phyloP scores from a whole-genome alignment of 257 asterid species.

The Leptodermis oblonga region DNA sequence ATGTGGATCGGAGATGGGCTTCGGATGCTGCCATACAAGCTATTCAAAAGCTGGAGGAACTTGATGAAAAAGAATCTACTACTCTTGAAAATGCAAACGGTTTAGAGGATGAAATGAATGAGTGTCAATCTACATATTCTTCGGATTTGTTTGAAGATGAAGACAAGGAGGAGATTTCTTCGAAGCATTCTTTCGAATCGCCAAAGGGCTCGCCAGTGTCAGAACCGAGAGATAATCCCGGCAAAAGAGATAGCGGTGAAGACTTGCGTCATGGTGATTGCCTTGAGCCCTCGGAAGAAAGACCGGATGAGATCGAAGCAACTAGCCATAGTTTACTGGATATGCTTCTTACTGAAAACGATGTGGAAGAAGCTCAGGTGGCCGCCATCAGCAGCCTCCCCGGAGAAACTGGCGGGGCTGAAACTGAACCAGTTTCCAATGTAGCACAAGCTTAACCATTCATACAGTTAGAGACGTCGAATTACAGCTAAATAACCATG shows the following conservation, averaged over 20 bases:
- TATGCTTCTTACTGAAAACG: background rate
- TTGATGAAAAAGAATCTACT: constrained; percentile 27
- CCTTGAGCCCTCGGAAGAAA: background rate
- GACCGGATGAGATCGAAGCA: background rate
- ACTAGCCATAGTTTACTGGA: background rate
- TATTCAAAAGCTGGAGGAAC: constrained; percentile 48
- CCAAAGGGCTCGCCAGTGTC: background rate
- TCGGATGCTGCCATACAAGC: constrained; percentile 40
- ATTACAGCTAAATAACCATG: background rate
- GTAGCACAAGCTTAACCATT: background rate
- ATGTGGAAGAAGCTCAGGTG: background rate
- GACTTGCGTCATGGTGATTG: constrained; percentile 1
- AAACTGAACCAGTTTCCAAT: background rate
- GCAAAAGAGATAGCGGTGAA: background rate
- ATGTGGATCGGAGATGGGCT: constrained; percentile 39
- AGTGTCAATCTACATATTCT: background rate
- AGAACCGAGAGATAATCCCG: background rate
- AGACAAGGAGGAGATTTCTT: background rate
- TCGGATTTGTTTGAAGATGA: constrained; percentile 15
- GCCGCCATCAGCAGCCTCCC: background rate
- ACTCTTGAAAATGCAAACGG: constrained; percentile 21
- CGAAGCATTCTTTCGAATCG: background rate
- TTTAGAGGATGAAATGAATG: constrained; percentile 24
- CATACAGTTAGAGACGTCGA: background rate
- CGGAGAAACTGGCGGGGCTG: background rate